Percentiles rank a stretch among this genome's conserved stretches.
These are phyloP conservation scores for Candida coquimbonensis DNA, from an alignment of 805 yeast genomes.

Conservation along the genomic window DNA sequence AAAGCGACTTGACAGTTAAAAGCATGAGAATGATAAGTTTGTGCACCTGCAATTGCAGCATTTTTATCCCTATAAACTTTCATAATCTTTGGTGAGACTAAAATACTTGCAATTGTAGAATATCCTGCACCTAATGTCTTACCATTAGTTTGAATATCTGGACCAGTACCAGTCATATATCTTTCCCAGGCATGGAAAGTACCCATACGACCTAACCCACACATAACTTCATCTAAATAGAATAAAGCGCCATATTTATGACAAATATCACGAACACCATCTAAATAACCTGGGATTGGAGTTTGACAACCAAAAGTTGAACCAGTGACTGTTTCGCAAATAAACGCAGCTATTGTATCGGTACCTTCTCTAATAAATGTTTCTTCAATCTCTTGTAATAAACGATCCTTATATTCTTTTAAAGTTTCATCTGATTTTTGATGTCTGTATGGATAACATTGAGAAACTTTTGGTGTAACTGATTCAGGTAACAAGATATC, in stretches of 20 bases:
- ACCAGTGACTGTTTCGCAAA: conserved; percentile 41
- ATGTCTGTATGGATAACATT: conserved; percentile 26
- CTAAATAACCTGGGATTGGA: conserved; percentile 39
- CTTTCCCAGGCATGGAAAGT: conserved; percentile 40
- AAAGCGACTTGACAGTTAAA: conserved; percentile 41
- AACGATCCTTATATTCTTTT: conserved; percentile 32
- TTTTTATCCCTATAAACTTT: conserved; percentile 24
- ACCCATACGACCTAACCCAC: conserved; percentile 49
- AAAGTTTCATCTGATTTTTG: conserved; percentile 27
- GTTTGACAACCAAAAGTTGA: conserved; percentile 38
- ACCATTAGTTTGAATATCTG: conserved; percentile 43
- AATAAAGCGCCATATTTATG: conserved; percentile 44
- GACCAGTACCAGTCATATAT: conserved; percentile 30
- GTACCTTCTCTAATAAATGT: conserved; percentile 36
- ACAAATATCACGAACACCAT: conserved; percentile 38
- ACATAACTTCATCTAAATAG: conserved; percentile 49
- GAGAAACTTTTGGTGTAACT: conserved; percentile 21
- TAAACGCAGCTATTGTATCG: conserved; percentile 35
- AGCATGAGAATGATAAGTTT: conserved; percentile 42
- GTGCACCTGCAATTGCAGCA: conserved; percentile 34
- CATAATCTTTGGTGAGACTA: conserved; percentile 31
- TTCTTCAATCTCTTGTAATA: conserved; percentile 36
- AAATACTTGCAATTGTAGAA: conserved; percentile 39
- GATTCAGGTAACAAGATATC: conserved; percentile 22
- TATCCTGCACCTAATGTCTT: conserved; percentile 43